phyloP scores from a whole-genome alignment of 1,284 basidiomycete species.

The Apiotrichum akiyoshidainum region DNA sequence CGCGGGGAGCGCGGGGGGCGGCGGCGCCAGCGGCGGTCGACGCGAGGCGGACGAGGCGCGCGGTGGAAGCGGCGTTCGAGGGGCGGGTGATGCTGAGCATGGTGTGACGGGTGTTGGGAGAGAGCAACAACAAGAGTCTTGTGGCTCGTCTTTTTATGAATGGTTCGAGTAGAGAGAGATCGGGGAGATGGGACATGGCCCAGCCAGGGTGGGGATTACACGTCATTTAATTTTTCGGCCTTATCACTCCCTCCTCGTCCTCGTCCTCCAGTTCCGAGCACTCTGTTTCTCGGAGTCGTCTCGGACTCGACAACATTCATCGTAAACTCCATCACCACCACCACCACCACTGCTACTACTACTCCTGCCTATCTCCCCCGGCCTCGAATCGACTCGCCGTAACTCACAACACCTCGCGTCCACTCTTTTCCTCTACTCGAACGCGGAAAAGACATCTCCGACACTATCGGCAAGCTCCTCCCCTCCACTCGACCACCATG shows the following conservation, averaged over 20 bases:
- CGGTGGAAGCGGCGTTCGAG: background rate
- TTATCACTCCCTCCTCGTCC: too few relatives aligned
- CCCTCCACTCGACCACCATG: conserved; percentile 7
- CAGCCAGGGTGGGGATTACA: background rate
- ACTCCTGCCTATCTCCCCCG: too few relatives aligned
- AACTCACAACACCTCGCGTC: too few relatives aligned
- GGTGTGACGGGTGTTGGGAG: background rate
- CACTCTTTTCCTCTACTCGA: too few relatives aligned
- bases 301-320: background rate
- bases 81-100: conserved; percentile 2
- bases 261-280: background rate
- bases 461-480: conserved; percentile 9
- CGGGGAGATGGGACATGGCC: background rate
- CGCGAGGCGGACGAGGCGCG: background rate
- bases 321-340: too few relatives aligned
- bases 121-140: background rate
- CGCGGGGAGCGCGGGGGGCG: background rate
- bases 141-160: background rate
- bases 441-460: background rate
- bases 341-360: too few relatives aligned
- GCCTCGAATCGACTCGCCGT: too few relatives aligned
- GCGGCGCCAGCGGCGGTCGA: conserved; percentile 2
- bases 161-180: background rate
- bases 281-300: background rate
- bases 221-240: conserved; percentile 6